Evolutionary conservation across 2,329 filamentous ascomycete genomes (phyloP), one percentile per base, ranked within the genome.

Genomic region (Grosmannia clavigera): DNA sequence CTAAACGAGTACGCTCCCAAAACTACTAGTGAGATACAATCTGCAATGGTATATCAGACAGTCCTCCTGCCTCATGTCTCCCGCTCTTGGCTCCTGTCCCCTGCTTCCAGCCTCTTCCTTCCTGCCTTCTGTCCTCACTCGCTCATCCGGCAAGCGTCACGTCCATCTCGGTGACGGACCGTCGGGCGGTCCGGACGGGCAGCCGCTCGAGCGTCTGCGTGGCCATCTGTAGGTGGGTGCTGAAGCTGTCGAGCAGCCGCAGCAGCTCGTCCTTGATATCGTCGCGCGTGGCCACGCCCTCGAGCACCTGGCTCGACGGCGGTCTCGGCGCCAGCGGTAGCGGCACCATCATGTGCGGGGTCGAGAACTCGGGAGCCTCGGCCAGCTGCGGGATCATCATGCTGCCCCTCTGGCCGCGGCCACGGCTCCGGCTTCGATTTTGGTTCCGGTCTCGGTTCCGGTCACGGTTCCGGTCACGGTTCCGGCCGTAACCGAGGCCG

Each of bases 231-330:
- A 72, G 63, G 58, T 72, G 70, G 55, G 69, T 67, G 51, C 66
- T 64, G 58, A 72, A 70, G 56, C 69, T 69, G n/a, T 66, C 66
- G 58, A 72, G 62, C 63, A 72, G 61, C 12, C 70, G 64, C 65
- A 69, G 64, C 35, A 72, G 67, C 63, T 72, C 70, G 9, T 68
- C 68, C 31, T 67, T 65, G 59, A 70, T 66, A 59, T 71, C 67
- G 33, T 70, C 66, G 3, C 68, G 65, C 7, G 63, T 65, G 12
- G 67, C 66, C 40, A 65, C 58, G 14, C 70, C 70, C 61, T 67
- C 66, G 72, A 83, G 76, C 50, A 81, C 79, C 57, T 74, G 73
- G 3, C 73, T 68, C 1, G 55, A 74, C 2, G 81, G 81, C 22
- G 63, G 51, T 5, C 35, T 27, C 1, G 62, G 61, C 10, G 59